Evolutionary conservation across 495 filamentous ascomycete species (phyloP), one percentile per base, ranked within the genome.

Genomic region (Penicillium cinerascens): DNA sequence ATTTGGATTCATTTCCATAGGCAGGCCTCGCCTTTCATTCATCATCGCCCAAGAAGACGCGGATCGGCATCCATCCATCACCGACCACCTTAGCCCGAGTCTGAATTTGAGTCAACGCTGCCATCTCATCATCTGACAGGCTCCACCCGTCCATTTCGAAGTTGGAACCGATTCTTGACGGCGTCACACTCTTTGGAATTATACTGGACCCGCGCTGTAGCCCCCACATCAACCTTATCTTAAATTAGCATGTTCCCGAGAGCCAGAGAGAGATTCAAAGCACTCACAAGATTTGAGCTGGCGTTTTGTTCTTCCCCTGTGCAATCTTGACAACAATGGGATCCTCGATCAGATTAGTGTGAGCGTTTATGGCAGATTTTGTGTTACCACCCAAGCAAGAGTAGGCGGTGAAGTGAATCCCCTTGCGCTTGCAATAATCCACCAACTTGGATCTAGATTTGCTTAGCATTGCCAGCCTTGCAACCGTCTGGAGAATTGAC

Each of bases 31-130:
- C 29, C 29, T 11, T 13, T 33, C 11, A 33, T 33, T 33, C 29
- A 10, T 89, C 89, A 64, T 91, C 87, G 6, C 87, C 88, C 66
- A 88, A 89, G 78, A 92, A 92, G 13, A 91, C 86, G 78, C 85
- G 86, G 26, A 88, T 62, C 0, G 85, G 86, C 58, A 89, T 61
- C 83, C 85, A 88, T 40, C 40, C 54, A 58, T 88, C 86, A 16
- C 74, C 77, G 54, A 83, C 88, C 44, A 87, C 83, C 78, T 88
- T 88, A 70, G 85, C 85, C 41, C 86, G 76, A 50, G 84, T 79
- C 58, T 76, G 78, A 49, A 88, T 66, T 56, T 69, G 74, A 13
- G 1, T 33, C 10, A 33, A 1, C 2, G 29, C 29, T 8, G 11
- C 29, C 10, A 33, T 11, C 1, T 33, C 9, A 13, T 33, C 29